phyloP scores from a whole-genome alignment of 2,329 filamentous ascomycete genomes.

The Penicillium concentricum region DNA sequence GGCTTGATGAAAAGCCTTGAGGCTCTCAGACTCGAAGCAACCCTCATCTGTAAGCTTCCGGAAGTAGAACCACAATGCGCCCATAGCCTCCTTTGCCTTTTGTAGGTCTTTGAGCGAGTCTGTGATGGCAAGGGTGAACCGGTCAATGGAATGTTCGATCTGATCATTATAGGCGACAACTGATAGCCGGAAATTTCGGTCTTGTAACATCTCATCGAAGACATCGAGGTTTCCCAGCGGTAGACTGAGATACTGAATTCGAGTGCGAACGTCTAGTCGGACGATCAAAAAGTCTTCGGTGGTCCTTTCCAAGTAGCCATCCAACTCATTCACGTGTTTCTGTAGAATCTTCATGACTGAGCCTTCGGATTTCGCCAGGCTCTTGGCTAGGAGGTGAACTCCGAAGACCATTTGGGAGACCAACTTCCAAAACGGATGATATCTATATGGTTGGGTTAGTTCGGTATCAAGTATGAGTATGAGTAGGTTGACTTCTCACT shows the following conservation, averaged over 20 bases:
- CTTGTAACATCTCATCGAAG: conserved; percentile 85
- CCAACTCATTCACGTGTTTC: conserved; percentile 88
- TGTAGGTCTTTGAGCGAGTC: conserved; percentile 76
- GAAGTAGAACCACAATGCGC: conserved; percentile 75
- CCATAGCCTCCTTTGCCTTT: conserved; percentile 73
- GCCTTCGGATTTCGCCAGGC: conserved; percentile 81
- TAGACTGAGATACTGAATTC: conserved; percentile 75
- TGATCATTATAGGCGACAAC: conserved; percentile 85
- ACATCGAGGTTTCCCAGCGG: conserved; percentile 78
- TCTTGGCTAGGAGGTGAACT: conserved; percentile 80
- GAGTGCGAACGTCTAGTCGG: conserved; percentile 72
- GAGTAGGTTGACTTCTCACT: conserved; percentile 19
- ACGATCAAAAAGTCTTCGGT: conserved; percentile 82
- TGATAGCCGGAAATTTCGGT: conserved; percentile 75
- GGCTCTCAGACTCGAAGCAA: conserved; percentile 58
- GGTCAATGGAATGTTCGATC: conserved; percentile 83
- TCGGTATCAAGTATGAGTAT: neutral
- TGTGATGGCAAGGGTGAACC: conserved; percentile 72
- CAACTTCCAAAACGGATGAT: conserved; percentile 87
- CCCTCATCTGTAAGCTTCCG: conserved; percentile 61
- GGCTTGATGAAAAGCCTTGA: conserved; percentile 74
- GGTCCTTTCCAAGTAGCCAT: conserved; percentile 82
- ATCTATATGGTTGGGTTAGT: conserved; percentile 43
- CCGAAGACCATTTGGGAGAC: conserved; percentile 92
- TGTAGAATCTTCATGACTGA: conserved; percentile 89